A percentile compares a stretch with the other conserved stretches of the same genome.
Evolutionary conservation across 2,329 filamentous ascomycete species (phyloP).

Genomic region (Sporothrix mexicana): DNA sequence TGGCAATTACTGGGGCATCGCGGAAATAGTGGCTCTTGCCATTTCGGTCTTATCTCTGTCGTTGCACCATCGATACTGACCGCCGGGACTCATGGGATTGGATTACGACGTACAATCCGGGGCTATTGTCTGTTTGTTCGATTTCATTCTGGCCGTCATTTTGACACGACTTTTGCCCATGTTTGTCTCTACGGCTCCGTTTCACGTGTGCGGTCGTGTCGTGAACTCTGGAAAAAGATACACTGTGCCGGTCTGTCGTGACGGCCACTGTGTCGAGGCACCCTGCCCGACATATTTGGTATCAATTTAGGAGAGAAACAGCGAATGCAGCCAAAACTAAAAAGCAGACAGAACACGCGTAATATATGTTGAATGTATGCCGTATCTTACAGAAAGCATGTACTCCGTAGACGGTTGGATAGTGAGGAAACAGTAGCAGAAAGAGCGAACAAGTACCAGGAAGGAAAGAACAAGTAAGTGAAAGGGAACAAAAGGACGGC

Average conservation of each 20-base stretch:
- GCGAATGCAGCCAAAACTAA: constrained; percentile 16
- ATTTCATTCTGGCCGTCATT: neutral
- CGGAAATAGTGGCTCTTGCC: neutral
- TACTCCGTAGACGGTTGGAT: no score
- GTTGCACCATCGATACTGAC: neutral
- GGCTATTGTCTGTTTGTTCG: neutral
- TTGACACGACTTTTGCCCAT: neutral
- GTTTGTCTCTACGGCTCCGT: neutral
- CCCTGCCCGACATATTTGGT: constrained; percentile 13
- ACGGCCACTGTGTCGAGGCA: constrained; percentile 25
- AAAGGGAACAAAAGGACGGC: neutral
- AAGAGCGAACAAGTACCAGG: neutral
- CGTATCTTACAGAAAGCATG: no score
- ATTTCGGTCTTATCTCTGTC: constrained; percentile 10
- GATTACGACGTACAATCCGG: neutral
- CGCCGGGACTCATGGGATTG: neutral
- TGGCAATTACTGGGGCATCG: constrained; percentile 18
- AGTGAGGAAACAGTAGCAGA: constrained; percentile 13
- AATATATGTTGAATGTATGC: neutral
- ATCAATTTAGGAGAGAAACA: neutral
- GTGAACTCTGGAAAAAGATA: neutral
- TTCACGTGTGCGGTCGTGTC: constrained; percentile 4
- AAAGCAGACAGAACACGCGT: constrained; percentile 8
- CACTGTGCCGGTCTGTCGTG: neutral
- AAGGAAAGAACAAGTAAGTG: neutral